A percentile compares a stretch with the other conserved stretches of the same genome.
phyloP scores from a whole-genome alignment of 2,329 filamentous ascomycete genomes.

The Zarea fungicola region DNA sequence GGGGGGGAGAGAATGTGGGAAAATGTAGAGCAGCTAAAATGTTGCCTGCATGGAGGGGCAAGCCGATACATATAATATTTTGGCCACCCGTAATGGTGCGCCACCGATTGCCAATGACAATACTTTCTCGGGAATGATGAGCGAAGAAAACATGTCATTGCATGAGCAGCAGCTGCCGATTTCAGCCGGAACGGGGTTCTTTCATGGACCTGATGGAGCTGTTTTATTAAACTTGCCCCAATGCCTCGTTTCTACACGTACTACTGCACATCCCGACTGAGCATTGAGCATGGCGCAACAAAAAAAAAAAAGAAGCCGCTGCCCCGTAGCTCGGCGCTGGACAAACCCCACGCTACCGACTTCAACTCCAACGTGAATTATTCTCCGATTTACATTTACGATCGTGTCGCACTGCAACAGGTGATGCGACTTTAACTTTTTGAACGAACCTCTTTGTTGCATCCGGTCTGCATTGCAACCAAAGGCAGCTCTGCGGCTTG shows the following conservation, averaged over 20 bases:
- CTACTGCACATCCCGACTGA: no score
- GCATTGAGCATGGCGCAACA: no score
- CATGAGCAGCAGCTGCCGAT: conserved; percentile 7
- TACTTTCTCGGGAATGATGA: neutral
- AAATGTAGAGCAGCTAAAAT: conserved; percentile 2
- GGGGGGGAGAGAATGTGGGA: neutral
- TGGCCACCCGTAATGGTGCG: conserved; percentile 2
- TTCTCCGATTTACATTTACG: no score
- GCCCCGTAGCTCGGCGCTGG: conserved; percentile 9
- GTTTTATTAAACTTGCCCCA: neutral
- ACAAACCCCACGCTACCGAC: conserved; percentile 9
- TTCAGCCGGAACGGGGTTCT: conserved; percentile 10
- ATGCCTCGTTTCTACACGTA: no score
- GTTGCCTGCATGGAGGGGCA: conserved; percentile 8
- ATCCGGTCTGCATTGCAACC: no score
- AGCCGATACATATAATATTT: conserved; percentile 10
- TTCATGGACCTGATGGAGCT: conserved; percentile 8
- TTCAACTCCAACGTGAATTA: no score
- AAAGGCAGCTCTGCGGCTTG: no score
- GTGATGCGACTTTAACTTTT: no score
- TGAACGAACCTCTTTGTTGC: no score
- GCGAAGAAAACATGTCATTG: conserved; percentile 6
- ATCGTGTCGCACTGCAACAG: no score
- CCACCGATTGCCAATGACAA: conserved; percentile 5
- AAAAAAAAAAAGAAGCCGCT: neutral